Conservation (phyloP, 163 green algal species). For the Coccomyxa subellipsoidea region DNA sequence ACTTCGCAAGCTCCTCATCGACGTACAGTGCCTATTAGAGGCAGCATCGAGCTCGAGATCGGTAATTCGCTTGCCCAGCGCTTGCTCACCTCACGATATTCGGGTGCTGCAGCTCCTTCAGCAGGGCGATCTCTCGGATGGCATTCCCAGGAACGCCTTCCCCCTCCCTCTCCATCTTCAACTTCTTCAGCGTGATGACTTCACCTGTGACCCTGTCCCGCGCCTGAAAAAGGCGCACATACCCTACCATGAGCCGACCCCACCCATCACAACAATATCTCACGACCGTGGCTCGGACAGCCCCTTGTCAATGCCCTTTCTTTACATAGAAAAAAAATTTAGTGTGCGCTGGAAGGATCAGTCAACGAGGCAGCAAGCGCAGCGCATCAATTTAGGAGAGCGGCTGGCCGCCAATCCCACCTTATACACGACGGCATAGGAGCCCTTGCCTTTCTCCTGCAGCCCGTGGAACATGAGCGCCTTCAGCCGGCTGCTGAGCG, state of each 20-base stretch:
- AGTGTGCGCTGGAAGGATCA: neutral
- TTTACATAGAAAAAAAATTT: neutral
- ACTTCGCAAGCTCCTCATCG: neutral
- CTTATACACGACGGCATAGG: slow-evolving; percentile 74
- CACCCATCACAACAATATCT: neutral
- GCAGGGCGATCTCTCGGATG: slow-evolving; percentile 82
- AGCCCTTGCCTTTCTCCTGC: slow-evolving; percentile 68
- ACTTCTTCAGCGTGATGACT: slow-evolving; percentile 82
- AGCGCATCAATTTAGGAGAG: neutral
- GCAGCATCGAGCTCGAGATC: neutral
- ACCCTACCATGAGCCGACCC: neutral
- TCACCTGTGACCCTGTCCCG: slow-evolving; percentile 54
- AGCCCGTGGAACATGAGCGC: slow-evolving; percentile 45
- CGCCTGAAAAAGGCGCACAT: slow-evolving; percentile 48
- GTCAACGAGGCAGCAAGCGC: neutral
- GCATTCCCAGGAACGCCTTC: slow-evolving; percentile 75
- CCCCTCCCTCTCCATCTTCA: slow-evolving; percentile 66
- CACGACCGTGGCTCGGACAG: neutral
- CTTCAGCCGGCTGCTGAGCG: slow-evolving; percentile 19
- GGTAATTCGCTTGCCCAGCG: neutral
- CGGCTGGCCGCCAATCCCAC: slow-evolving; percentile 22
- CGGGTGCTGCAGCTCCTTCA: slow-evolving; percentile 77
- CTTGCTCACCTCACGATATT: slow-evolving; percentile 74
- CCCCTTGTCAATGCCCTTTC: neutral
- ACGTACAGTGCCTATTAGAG: neutral